Conservation (phyloP, 1,139 yeast species). For the Lodderomyces margitis region DNA sequence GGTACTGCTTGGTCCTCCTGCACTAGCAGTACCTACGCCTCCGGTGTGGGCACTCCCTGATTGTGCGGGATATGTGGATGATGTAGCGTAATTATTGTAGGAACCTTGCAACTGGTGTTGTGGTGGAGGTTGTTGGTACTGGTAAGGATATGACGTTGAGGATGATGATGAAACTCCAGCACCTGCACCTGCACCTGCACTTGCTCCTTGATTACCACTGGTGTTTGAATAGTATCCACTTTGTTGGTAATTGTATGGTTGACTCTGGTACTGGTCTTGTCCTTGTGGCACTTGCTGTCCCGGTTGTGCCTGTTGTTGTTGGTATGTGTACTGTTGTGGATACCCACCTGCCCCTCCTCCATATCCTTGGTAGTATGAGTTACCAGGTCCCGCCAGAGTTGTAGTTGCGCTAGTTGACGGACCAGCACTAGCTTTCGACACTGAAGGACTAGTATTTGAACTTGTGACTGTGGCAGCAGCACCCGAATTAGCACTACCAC, state of each 20-base stretch:
- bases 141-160: constrained; percentile 6
- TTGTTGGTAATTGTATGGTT: constrained; percentile 12
- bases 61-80: not conserved
- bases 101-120: constrained; percentile 4
- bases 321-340: constrained; percentile 9
- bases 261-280: constrained; percentile 11
- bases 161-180: constrained; percentile 1
- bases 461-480: constrained; percentile 7
- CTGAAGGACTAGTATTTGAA: constrained; percentile 12
- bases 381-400: constrained; percentile 12
- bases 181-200: not conserved
- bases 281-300: constrained; percentile 15
- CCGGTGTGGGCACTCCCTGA: not conserved
- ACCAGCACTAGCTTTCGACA: constrained; percentile 14
- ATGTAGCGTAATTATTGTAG: constrained; percentile 2
- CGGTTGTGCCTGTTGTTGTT: constrained; percentile 16
- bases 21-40: not conserved
- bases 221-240: constrained; percentile 6
- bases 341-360: constrained; percentile 2
- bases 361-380: constrained; percentile 19
- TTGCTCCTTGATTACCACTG: not conserved
- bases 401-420: not conserved
- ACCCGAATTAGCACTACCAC: constrained; percentile 13
- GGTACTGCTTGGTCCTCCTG: not conserved
- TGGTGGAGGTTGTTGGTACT: constrained; percentile 4